Evolutionary conservation across 148 eudicot species (phyloP).

Genomic region (Suaeda aralocaspica): DNA sequence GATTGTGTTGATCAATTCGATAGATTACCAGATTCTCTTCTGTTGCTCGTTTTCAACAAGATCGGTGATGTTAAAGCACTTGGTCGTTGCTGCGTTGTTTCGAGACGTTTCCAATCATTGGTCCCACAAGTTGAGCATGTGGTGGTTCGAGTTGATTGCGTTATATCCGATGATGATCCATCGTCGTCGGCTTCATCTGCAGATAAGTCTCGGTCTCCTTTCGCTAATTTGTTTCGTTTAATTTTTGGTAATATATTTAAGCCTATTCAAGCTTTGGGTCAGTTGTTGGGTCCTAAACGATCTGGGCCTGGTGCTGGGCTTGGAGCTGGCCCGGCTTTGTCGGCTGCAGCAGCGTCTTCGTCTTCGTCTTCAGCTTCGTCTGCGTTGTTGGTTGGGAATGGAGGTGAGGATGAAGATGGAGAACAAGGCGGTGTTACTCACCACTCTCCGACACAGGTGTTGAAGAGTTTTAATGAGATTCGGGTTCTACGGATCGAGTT

Average conservation of each 20-base stretch:
- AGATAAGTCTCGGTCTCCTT: slow-evolving; percentile 48
- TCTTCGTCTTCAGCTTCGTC: neutral
- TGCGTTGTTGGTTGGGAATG: slow-evolving; percentile 25
- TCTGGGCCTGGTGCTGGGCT: slow-evolving; percentile 7
- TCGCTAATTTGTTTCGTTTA: slow-evolving; percentile 37
- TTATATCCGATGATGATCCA: slow-evolving; percentile 67
- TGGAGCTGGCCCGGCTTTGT: neutral
- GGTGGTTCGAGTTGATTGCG: slow-evolving; percentile 78
- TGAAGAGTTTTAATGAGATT: slow-evolving; percentile 68
- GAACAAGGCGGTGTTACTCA: slow-evolving; percentile 58
- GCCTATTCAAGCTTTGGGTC: slow-evolving; percentile 54
- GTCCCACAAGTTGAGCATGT: slow-evolving; percentile 73
- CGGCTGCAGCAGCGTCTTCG: neutral
- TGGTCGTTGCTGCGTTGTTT: slow-evolving; percentile 76
- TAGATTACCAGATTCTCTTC: slow-evolving; percentile 61
- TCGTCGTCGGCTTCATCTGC: slow-evolving; percentile 29
- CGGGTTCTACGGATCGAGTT: slow-evolving; percentile 53
- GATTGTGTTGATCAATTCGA: slow-evolving; percentile 61
- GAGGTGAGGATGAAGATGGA: slow-evolving; percentile 28
- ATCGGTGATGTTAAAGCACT: slow-evolving; percentile 82
- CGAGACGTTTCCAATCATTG: slow-evolving; percentile 55
- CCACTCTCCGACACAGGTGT: slow-evolving; percentile 78
- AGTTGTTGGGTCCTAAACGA: slow-evolving; percentile 37
- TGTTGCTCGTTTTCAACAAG: slow-evolving; percentile 68
- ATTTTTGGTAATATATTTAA: slow-evolving; percentile 48